Base-by-base conservation (phyloP, 1,139 yeast genomes). In the Lipomyces yarrowii region DNA sequence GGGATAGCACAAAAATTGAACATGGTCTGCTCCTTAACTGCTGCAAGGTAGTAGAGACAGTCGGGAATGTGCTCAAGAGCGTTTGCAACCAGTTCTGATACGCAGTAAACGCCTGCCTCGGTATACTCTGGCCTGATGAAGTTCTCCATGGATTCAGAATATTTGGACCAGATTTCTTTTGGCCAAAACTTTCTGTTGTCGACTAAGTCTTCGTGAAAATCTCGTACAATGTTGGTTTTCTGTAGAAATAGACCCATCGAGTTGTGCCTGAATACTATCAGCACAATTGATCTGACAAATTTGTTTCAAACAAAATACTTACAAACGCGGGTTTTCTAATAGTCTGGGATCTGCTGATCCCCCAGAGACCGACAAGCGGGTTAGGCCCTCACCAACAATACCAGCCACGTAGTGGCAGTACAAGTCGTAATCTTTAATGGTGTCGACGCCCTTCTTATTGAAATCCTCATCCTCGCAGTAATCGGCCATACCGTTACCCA, bases 401-500 rank as follows among this genome's bases (percentile, higher is more conserved):
- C 99, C 99, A 0, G 99, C 99, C 66, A 94, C 99, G 75, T 93
- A 91, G 78, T 93, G 96, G 78, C 99, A 94, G 81, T 94, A 94
- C 70, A 88, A 82, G 76, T 96, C 94, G 76, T 89, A 96, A 75
- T 92, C 99, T 70, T 84, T 82, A 59, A 90, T 78, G 1, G 97
- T 90, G 61, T 81, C 82, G 57, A 94, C 88, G 2, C 98, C 98
- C 69, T 86, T 86, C 73, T 85, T 77, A 77, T 91, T 91, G 79
- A 90, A 91, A 60, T 78, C 77, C 64, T 89, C 96, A 74, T 90
- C 88, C 74, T 85, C 82, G 65, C 91, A 88, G 77, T 93, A 94
- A 74, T 91, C 94, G 39, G 98, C 98, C 99, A 94, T 94, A 65
- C 99, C 99, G 72, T 90, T 87, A 64, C 98, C 98, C 99, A 94